Conservation (phyloP, 1,284 basidiomycete genomes). For the Cryptococcus jaspeensis region DNA sequence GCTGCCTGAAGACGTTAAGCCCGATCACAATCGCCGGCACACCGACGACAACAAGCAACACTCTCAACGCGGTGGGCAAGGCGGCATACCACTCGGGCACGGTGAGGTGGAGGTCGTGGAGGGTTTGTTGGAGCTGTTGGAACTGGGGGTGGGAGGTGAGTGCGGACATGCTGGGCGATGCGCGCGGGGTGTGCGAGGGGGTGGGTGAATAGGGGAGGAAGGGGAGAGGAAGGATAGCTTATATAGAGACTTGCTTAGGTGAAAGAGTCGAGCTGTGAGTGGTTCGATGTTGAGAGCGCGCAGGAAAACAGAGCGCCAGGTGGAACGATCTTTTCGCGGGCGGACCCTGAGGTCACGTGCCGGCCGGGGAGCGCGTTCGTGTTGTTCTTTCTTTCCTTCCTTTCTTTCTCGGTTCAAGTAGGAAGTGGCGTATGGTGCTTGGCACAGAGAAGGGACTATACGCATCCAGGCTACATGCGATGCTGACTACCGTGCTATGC, state of each 20-base stretch:
- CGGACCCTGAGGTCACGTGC: neutral
- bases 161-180: constrained; percentile 2
- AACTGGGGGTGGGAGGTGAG: too few species aligned
- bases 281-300: constrained; percentile 10
- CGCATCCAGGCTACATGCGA: too few species aligned
- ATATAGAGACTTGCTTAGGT: neutral
- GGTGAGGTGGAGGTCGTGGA: neutral
- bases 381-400: too few species aligned
- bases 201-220: neutral
- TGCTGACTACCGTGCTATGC: too few species aligned
- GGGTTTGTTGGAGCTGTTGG: neutral
- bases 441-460: too few species aligned
- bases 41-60: constrained; percentile 27
- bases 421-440: too few species aligned
- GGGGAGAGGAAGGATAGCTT: neutral
- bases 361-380: too few species aligned
- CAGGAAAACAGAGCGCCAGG: neutral
- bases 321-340: constrained; percentile 3
- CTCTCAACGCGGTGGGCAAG: constrained; percentile 18
- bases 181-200: neutral
- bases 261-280: constrained; percentile 5
- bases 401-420: too few species aligned
- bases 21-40: constrained; percentile 52
- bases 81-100: constrained; percentile 8
- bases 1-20: constrained; percentile 63